Evolutionary conservation across 305 asterid species (phyloP).

Genomic region (Fraxinus greggii): DNA sequence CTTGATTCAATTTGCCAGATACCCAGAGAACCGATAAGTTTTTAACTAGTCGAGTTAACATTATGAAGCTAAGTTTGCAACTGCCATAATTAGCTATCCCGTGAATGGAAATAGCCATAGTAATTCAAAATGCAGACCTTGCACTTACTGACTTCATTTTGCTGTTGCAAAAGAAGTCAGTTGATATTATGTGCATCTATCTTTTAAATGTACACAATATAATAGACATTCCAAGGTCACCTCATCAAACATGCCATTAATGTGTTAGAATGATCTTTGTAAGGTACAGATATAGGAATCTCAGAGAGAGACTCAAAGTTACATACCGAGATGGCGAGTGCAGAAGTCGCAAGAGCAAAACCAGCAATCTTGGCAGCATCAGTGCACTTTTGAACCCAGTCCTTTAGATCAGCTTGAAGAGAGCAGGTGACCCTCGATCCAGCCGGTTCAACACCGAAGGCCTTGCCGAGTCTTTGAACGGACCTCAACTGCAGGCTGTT

Average conservation of each 20-base stretch:
- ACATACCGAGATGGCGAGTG: slow-evolving; percentile 75
- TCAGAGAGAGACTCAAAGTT: neutral
- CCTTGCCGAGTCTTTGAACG: slow-evolving; percentile 44
- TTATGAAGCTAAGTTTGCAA: too few species aligned
- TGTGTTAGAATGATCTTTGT: neutral
- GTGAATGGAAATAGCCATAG: too few species aligned
- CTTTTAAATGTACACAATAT: neutral
- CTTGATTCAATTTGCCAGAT: neutral
- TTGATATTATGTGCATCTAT: neutral
- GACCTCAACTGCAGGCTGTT: slow-evolving; percentile 55
- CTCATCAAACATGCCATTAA: neutral
- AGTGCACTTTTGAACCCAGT: slow-evolving; percentile 70
- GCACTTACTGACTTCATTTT: too few species aligned
- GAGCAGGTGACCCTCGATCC: slow-evolving; percentile 65
- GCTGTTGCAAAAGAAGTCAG: too few species aligned
- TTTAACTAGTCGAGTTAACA: neutral
- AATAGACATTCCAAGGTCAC: neutral
- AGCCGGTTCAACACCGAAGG: slow-evolving; percentile 60
- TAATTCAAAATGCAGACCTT: too few species aligned
- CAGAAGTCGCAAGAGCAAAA: slow-evolving; percentile 97
- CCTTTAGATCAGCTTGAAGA: slow-evolving; percentile 71
- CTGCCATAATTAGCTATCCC: too few species aligned
- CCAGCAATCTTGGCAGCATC: slow-evolving; percentile 95
- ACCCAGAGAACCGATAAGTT: neutral
- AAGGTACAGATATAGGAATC: neutral